Conservation (phyloP, 2,329 filamentous ascomycete species). For the Verticillium nubilum region DNA sequence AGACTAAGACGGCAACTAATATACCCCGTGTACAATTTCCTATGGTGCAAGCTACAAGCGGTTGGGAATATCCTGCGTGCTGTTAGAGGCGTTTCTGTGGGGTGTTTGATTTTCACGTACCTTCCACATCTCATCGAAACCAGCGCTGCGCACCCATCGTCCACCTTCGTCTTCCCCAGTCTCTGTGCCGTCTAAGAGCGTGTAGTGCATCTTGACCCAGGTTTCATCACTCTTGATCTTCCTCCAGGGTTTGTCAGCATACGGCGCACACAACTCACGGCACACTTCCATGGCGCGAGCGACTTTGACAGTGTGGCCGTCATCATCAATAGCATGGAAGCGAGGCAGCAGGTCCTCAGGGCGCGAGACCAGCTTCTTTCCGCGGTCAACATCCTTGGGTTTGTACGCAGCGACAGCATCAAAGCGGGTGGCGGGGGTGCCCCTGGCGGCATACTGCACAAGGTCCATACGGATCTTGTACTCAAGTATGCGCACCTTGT, state of each 20-base stretch:
- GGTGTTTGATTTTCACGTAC: constrained; percentile 8
- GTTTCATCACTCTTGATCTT: constrained; percentile 47
- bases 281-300: constrained; percentile 64
- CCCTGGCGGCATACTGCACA: constrained; percentile 65
- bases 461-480: constrained; percentile 77
- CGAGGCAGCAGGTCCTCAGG: constrained; percentile 41
- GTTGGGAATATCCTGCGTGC: background rate
- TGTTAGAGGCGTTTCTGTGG: background rate
- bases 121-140: constrained; percentile 63
- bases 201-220: constrained; percentile 56
- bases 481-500: constrained; percentile 68
- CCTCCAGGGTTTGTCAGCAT: constrained; percentile 40
- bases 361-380: constrained; percentile 36
- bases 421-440: constrained; percentile 52
- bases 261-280: constrained; percentile 40
- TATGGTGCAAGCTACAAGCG: background rate
- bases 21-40: constrained; percentile 5
- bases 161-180: constrained; percentile 27
- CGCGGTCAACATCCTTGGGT: constrained; percentile 33
- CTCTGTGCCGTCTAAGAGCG: constrained; percentile 60
- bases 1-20: constrained; percentile 30
- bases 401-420: constrained; percentile 57
- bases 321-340: constrained; percentile 51
- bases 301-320: constrained; percentile 78
- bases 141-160: constrained; percentile 57